Evolutionary conservation across 495 filamentous ascomycete genomes (phyloP).

Genomic region (Arthonia radiata): DNA sequence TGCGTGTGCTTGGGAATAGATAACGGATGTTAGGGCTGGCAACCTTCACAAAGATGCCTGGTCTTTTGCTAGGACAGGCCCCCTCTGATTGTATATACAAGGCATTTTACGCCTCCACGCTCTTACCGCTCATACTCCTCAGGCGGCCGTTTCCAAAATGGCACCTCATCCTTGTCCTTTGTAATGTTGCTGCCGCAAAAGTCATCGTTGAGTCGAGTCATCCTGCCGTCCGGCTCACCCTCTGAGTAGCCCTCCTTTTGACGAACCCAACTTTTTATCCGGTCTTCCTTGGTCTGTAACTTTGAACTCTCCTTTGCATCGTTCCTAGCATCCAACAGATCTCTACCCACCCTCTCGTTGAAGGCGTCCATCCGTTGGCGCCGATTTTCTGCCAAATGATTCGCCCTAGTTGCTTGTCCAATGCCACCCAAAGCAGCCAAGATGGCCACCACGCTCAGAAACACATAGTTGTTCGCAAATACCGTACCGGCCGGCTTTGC

Average conservation of each 20-base stretch:
- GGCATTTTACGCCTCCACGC: no score
- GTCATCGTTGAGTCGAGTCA: constrained; percentile 8
- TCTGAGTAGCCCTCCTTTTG: constrained; percentile 26
- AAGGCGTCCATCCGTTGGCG: constrained; percentile 35
- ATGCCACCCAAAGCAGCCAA: constrained; percentile 39
- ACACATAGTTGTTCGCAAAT: constrained; percentile 50
- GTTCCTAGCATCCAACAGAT: constrained; percentile 30
- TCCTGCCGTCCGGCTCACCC: constrained; percentile 5
- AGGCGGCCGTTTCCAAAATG: no score
- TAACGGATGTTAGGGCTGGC: no score
- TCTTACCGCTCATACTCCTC: no score
- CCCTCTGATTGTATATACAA: no score
- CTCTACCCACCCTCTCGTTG: constrained; percentile 34
- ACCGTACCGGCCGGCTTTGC: constrained; percentile 17
- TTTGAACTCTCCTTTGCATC: constrained; percentile 14
- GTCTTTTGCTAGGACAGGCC: no score
- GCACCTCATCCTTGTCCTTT: constrained; percentile 1
- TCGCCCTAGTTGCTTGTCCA: constrained; percentile 40
- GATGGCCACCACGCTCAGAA: constrained; percentile 39
- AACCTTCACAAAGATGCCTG: no score
- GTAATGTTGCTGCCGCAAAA: constrained; percentile 8
- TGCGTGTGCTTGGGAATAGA: no score
- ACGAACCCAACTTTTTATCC: constrained; percentile 48
- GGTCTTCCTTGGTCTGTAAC: constrained; percentile 28
- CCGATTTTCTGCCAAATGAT: constrained; percentile 25